phyloP scores from a whole-genome alignment of 2,329 filamentous ascomycete genomes.

The Phyllosticta ampelicida region DNA sequence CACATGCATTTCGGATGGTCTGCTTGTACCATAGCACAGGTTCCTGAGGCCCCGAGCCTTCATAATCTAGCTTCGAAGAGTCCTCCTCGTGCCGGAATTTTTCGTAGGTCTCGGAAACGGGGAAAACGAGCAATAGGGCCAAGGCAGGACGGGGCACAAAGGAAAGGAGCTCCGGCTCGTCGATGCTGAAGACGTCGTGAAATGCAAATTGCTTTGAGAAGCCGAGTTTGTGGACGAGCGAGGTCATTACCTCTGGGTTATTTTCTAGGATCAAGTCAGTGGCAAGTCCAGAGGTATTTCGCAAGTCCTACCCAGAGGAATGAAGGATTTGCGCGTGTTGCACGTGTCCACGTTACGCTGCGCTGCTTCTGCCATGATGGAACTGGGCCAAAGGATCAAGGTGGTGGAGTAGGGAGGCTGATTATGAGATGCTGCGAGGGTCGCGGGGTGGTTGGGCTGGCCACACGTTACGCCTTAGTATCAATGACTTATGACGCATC shows the following conservation, averaged over 20 bases:
- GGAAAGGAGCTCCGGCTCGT: slow-evolving; percentile 39
- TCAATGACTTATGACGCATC: slow-evolving; percentile 1
- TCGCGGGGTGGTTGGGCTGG: background rate
- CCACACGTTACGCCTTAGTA: slow-evolving; percentile 1
- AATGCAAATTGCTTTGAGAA: slow-evolving; percentile 38
- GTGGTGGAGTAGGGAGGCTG: slow-evolving; percentile 15
- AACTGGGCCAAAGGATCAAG: background rate
- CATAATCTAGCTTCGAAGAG: slow-evolving; percentile 32
- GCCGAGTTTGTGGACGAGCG: slow-evolving; percentile 40
- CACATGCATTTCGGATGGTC: slow-evolving; percentile 48
- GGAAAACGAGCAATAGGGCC: slow-evolving; percentile 45
- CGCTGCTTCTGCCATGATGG: too few species aligned
- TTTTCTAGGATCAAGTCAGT: slow-evolving; percentile 32
- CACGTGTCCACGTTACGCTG: slow-evolving; percentile 16
- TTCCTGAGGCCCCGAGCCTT: slow-evolving; percentile 37
- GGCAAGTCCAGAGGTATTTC: background rate
- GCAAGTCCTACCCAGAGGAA: slow-evolving; percentile 24
- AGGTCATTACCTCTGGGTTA: slow-evolving; percentile 44
- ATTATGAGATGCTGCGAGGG: background rate
- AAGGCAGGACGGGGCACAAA: slow-evolving; percentile 43
- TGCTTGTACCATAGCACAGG: slow-evolving; percentile 50
- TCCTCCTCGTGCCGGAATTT: slow-evolving; percentile 33
- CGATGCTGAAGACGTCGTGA: slow-evolving; percentile 44
- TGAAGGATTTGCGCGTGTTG: slow-evolving; percentile 25
- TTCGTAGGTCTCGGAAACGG: slow-evolving; percentile 30